Percentiles rank a stretch among this genome's conserved stretches.
phyloP scores from a whole-genome alignment of 2,329 filamentous ascomycete genomes.

The Xylaria sp. region DNA sequence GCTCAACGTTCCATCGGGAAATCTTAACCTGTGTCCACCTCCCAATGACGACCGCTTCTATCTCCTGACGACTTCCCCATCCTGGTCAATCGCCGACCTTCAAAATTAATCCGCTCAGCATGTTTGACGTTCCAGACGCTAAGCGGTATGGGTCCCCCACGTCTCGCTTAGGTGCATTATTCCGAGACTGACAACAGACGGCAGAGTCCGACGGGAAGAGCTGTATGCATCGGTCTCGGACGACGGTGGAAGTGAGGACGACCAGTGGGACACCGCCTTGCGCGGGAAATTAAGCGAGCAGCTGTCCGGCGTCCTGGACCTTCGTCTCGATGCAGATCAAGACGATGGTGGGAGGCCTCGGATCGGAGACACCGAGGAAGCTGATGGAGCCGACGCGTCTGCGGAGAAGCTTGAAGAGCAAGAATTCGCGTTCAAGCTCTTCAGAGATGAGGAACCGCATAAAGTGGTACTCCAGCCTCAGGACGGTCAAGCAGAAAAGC shows the following conservation, averaged over 20 bases:
- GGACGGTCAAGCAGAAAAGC: conserved; percentile 42
- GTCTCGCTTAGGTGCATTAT: conserved; percentile 2
- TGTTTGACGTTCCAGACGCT: conserved; percentile 57
- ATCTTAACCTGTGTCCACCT: background rate
- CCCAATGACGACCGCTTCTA: background rate
- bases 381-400: conserved; percentile 17
- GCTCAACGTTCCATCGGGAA: background rate
- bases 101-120: conserved; percentile 29
- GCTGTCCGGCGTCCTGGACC: conserved; percentile 49
- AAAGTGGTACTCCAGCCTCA: conserved; percentile 53
- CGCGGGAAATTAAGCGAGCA: conserved; percentile 51
- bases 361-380: conserved; percentile 13
- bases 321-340: conserved; percentile 36
- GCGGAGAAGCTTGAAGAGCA: conserved; percentile 37
- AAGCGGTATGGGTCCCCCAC: conserved; percentile 47
- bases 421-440: conserved; percentile 62
- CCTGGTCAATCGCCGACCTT: background rate
- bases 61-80: background rate
- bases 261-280: conserved; percentile 42
- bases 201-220: conserved; percentile 57
- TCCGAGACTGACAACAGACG: conserved; percentile 16
- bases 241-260: conserved; percentile 34
- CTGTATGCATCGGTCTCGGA: conserved; percentile 46
- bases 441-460: conserved; percentile 49
- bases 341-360: conserved; percentile 7